phyloP scores from a whole-genome alignment of 805 yeast species.

The Ogataea pignaliae region DNA sequence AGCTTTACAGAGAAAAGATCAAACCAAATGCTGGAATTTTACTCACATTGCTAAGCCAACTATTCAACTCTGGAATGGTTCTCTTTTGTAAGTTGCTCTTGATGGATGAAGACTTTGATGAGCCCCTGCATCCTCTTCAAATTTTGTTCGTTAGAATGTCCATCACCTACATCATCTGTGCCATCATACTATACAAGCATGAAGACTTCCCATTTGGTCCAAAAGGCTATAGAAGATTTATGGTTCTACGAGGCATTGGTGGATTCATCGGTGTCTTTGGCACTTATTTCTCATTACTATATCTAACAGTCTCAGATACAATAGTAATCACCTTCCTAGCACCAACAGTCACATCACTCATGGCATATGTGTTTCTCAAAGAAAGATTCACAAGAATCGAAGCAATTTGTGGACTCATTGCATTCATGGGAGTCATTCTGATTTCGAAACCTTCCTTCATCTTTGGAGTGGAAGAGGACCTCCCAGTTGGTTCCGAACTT shows the following conservation, averaged over 20 bases:
- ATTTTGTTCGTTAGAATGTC: conserved; percentile 74
- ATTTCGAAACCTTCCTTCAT: conserved; percentile 79
- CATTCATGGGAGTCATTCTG: conserved; percentile 70
- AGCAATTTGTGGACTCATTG: conserved; percentile 60
- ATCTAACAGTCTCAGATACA: conserved; percentile 75
- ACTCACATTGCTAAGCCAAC: conserved; percentile 56
- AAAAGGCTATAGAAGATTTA: conserved; percentile 44
- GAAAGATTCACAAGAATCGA: conserved; percentile 67
- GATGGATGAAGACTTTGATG: conserved; percentile 52
- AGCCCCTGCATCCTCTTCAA: conserved; percentile 72
- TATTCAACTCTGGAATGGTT: conserved; percentile 75
- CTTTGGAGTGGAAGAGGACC: conserved; percentile 39
- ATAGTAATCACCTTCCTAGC: conserved; percentile 73
- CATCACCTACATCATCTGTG: conserved; percentile 60
- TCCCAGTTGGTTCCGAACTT: not conserved
- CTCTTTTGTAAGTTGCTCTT: conserved; percentile 71
- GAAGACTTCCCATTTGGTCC: conserved; percentile 72
- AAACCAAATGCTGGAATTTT: conserved; percentile 50
- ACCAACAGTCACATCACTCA: conserved; percentile 71
- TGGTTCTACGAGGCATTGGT: conserved; percentile 58
- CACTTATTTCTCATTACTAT: conserved; percentile 67
- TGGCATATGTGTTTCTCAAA: conserved; percentile 62
- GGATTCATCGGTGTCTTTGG: conserved; percentile 84
- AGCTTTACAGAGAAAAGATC: conserved; percentile 12
- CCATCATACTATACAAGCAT: conserved; percentile 35